Conservation (phyloP, 768 basidiomycete species). For the Leucosporidium scottii region DNA sequence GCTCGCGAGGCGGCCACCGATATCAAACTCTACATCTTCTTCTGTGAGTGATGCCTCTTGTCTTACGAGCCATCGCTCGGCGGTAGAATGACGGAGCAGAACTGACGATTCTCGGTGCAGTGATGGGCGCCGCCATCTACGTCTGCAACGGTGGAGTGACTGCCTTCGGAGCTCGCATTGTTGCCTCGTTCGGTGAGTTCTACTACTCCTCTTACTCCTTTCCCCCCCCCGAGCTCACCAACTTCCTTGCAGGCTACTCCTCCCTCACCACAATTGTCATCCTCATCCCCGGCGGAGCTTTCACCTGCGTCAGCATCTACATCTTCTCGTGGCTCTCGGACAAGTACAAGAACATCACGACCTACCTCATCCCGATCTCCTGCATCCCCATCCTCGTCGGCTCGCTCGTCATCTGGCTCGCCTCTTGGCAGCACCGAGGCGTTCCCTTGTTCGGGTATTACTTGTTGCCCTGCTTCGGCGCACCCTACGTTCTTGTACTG, state of each 20-base stretch:
- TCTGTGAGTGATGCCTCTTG: slow-evolving; percentile 3
- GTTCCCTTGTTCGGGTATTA: slow-evolving; percentile 43
- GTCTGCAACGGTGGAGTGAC: slow-evolving; percentile 35
- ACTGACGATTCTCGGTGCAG: neutral
- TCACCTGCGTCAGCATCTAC: slow-evolving; percentile 41
- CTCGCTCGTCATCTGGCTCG: slow-evolving; percentile 37
- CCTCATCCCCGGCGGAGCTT: slow-evolving; percentile 42
- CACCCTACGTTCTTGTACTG: slow-evolving; percentile 43
- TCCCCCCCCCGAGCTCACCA: neutral
- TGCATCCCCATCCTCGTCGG: slow-evolving; percentile 44
- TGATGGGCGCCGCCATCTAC: slow-evolving; percentile 39
- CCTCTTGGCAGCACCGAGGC: slow-evolving; percentile 38
- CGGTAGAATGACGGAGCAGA: too few species aligned
- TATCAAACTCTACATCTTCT: slow-evolving; percentile 41
- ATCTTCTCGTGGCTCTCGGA: slow-evolving; percentile 40
- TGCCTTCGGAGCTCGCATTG: slow-evolving; percentile 44
- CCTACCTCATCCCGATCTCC: slow-evolving; percentile 36
- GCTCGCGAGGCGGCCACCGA: slow-evolving; percentile 40
- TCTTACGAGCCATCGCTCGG: too few species aligned
- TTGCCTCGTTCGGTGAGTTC: slow-evolving; percentile 42
- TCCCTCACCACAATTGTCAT: neutral
- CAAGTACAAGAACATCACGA: slow-evolving; percentile 37
- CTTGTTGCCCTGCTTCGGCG: slow-evolving; percentile 41
- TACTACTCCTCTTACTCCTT: too few species aligned
- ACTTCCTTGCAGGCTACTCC: slow-evolving; percentile 22